phyloP scores from a whole-genome alignment of 2,329 filamentous ascomycete species.

The Aspergillus jensenii region DNA sequence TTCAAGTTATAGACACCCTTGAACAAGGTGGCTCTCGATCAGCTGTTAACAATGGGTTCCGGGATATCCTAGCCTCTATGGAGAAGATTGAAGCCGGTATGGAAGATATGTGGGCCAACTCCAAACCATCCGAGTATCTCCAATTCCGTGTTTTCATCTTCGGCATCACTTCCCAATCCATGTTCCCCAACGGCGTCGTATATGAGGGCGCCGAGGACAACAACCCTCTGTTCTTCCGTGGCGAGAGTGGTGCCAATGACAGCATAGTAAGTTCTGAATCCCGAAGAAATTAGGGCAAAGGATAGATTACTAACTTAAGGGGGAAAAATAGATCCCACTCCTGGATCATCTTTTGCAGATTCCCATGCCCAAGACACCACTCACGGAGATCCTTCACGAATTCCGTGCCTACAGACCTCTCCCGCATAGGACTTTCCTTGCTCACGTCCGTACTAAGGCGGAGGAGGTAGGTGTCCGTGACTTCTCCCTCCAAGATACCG shows the following conservation, averaged over 20 bases:
- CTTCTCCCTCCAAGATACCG: conserved; percentile 38
- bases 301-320: neutral
- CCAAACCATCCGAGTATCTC: conserved; percentile 78
- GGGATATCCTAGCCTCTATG: conserved; percentile 62
- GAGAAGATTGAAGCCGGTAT: conserved; percentile 73
- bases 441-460: conserved; percentile 61
- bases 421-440: conserved; percentile 83
- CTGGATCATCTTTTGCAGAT: conserved; percentile 86
- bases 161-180: conserved; percentile 86
- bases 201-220: conserved; percentile 78
- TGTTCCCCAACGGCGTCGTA: conserved; percentile 90
- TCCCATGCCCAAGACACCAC: conserved; percentile 81
- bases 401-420: conserved; percentile 87
- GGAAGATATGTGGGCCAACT: conserved; percentile 91
- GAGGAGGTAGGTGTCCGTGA: conserved; percentile 46
- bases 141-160: conserved; percentile 96
- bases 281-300: neutral
- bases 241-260: conserved; percentile 92
- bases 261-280: conserved; percentile 65
- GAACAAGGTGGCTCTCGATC: conserved; percentile 51
- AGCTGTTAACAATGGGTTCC: conserved; percentile 64
- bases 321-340: conserved; percentile 64
- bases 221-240: conserved; percentile 77
- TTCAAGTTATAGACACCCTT: conserved; percentile 63
- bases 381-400: conserved; percentile 83